Evolutionary conservation across 2,329 filamentous ascomycete species (phyloP).

Genomic region (Metarhizium anisopliae): DNA sequence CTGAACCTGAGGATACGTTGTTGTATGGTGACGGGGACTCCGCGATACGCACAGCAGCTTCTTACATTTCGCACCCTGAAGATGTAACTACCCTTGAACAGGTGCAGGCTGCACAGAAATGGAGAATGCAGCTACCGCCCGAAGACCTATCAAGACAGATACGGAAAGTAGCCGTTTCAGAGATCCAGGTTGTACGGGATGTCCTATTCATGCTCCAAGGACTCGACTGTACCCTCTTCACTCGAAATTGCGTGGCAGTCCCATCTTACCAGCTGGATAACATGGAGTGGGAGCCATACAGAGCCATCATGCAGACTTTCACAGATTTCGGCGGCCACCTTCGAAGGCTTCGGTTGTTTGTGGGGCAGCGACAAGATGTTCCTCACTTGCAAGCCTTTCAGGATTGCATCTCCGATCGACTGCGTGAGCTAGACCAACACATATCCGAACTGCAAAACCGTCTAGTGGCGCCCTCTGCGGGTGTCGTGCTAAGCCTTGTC

Average conservation of each 20-base stretch:
- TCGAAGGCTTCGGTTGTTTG: slow-evolving; percentile 35
- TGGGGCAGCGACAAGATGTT: slow-evolving; percentile 33
- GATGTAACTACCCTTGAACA: slow-evolving; percentile 21
- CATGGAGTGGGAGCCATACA: slow-evolving; percentile 41
- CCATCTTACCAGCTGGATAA: slow-evolving; percentile 36
- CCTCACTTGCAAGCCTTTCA: slow-evolving; percentile 65
- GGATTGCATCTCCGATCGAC: slow-evolving; percentile 46
- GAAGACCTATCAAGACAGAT: slow-evolving; percentile 22
- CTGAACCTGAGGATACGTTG: slow-evolving; percentile 26
- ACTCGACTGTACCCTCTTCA: slow-evolving; percentile 65
- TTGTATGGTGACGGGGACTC: slow-evolving; percentile 21
- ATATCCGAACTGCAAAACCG: slow-evolving; percentile 52
- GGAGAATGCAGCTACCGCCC: slow-evolving; percentile 25
- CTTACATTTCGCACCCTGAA: slow-evolving; percentile 26
- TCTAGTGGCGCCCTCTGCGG: slow-evolving; percentile 44
- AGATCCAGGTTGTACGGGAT: slow-evolving; percentile 67
- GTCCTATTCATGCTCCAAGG: slow-evolving; percentile 79
- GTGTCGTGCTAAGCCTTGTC: slow-evolving; percentile 58
- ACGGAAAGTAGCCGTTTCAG: slow-evolving; percentile 46
- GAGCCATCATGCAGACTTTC: slow-evolving; percentile 36
- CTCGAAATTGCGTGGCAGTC: slow-evolving; percentile 27
- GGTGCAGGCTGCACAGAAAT: slow-evolving; percentile 24
- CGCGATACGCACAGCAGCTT: slow-evolving; percentile 16
- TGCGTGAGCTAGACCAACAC: slow-evolving; percentile 48
- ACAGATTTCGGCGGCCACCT: slow-evolving; percentile 38